These are phyloP conservation scores for Diplodia sapinea DNA, from an alignment of 2,329 filamentous ascomycete species.

Conservation along the genomic window DNA sequence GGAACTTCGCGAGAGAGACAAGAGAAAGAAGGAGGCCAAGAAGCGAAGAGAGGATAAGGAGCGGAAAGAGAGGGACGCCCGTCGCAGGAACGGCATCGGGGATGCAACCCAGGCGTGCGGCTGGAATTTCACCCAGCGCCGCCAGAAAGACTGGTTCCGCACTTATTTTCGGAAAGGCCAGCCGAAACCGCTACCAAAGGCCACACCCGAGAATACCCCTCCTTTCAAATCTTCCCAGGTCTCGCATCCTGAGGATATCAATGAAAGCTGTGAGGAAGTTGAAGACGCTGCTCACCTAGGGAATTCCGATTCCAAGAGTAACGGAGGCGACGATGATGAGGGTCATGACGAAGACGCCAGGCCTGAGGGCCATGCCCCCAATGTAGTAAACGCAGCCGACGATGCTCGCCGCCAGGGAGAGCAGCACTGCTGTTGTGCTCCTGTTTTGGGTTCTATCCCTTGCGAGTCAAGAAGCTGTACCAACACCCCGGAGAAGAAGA, in stretches of 20 bases:
- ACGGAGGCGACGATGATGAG: too few relatives aligned
- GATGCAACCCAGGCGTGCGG: slow-evolving; percentile 48
- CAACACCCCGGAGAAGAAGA: neutral
- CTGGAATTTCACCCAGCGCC: slow-evolving; percentile 47
- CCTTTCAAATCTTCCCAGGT: neutral
- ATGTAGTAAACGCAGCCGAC: neutral
- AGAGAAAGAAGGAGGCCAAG: slow-evolving; percentile 36
- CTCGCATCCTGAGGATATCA: neutral
- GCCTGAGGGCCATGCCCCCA: neutral
- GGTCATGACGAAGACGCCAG: neutral
- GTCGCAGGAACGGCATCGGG: slow-evolving; percentile 43
- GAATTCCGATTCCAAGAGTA: too few relatives aligned
- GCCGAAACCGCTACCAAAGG: neutral
- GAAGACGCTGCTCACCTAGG: too few relatives aligned
- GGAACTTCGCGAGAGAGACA: slow-evolving; percentile 43
- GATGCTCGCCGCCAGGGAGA: neutral
- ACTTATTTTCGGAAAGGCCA: slow-evolving; percentile 27
- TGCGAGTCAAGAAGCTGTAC: neutral
- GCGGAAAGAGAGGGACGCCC: slow-evolving; percentile 40
- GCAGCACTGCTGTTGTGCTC: neutral
- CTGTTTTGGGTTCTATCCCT: neutral
- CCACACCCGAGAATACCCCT: neutral
- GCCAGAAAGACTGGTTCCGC: slow-evolving; percentile 48
- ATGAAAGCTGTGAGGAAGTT: neutral
- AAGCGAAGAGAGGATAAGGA: slow-evolving; percentile 44